Evolutionary conservation across 495 filamentous ascomycete genomes (phyloP).

Genomic region (Cercophora sp.): DNA sequence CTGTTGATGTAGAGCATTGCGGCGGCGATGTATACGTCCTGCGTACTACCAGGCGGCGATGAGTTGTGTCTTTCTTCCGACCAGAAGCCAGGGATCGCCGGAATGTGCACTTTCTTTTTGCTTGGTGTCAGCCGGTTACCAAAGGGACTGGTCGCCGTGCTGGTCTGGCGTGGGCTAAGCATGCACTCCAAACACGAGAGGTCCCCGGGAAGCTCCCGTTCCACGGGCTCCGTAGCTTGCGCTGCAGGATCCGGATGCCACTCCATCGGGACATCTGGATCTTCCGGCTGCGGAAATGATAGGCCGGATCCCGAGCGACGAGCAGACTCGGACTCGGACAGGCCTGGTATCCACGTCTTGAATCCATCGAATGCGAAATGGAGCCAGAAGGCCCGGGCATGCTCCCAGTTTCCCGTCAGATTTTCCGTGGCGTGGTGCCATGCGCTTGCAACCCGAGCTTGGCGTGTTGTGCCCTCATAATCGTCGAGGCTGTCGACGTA

Average conservation of each 20-base stretch:
- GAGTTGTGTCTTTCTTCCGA: not conserved
- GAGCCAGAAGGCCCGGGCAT: conserved; percentile 20
- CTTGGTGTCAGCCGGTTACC: not conserved
- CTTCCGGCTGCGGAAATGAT: too few relatives aligned
- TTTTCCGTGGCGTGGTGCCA: conserved; percentile 17
- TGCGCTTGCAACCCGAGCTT: not conserved
- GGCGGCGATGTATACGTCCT: conserved; percentile 8
- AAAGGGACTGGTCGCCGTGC: too few relatives aligned
- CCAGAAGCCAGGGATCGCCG: conserved; percentile 1
- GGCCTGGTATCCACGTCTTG: not conserved
- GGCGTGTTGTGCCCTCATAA: not conserved
- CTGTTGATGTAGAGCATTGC: conserved; percentile 11
- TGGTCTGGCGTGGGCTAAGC: too few relatives aligned
- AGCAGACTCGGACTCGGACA: not conserved
- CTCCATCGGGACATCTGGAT: too few relatives aligned
- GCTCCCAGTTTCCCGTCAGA: conserved; percentile 9
- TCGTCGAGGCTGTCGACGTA: conserved; percentile 10
- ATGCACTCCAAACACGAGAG: too few relatives aligned
- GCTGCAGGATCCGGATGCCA: too few relatives aligned
- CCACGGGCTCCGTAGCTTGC: too few relatives aligned
- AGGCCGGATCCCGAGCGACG: not conserved
- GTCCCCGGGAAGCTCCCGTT: too few relatives aligned
- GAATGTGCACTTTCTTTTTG: not conserved
- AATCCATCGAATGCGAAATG: not conserved
- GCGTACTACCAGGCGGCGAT: not conserved